A percentile compares a stretch with the other conserved stretches of the same genome.
phyloP scores from a whole-genome alignment of 2,329 filamentous ascomycete genomes.

The Scleromitrula shiraiana region DNA sequence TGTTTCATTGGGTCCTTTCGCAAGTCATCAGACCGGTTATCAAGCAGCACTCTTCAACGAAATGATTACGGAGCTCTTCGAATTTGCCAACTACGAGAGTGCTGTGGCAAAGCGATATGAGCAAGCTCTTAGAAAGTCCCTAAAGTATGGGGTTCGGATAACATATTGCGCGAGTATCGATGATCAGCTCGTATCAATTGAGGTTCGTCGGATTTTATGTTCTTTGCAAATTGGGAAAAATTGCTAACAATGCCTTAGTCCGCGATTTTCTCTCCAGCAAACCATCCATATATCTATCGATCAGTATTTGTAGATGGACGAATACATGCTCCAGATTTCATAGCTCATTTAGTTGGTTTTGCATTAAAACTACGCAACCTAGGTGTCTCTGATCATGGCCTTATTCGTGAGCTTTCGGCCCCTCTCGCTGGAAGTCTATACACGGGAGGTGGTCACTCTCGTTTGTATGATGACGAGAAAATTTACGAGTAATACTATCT shows the following conservation, averaged over 20 bases:
- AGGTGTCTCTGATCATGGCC: conserved; percentile 84
- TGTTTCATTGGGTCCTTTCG: conserved; percentile 86
- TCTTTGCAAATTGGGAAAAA: no score
- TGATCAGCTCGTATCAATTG: conserved; percentile 89
- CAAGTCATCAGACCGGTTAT: conserved; percentile 27
- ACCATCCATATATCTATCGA: conserved; percentile 88
- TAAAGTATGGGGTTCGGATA: conserved; percentile 73
- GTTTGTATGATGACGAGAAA: conserved; percentile 80
- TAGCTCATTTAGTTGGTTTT: conserved; percentile 88
- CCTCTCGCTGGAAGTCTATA: conserved; percentile 89
- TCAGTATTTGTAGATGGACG: conserved; percentile 95
- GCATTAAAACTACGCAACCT: conserved; percentile 89
- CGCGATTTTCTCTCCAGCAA: conserved; percentile 75
- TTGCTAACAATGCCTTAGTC: conserved; percentile 45
- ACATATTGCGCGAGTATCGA: conserved; percentile 92
- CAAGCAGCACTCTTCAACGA: conserved; percentile 61
- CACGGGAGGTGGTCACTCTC: conserved; percentile 84
- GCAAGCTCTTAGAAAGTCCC: conserved; percentile 61
- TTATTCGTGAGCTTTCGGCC: conserved; percentile 81
- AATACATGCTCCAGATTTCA: conserved; percentile 86
- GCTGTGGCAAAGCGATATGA: conserved; percentile 77
- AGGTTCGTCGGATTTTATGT: conserved; percentile 46
- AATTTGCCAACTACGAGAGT: conserved; percentile 78
- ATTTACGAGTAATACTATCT: conserved; percentile 60
- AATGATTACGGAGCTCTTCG: conserved; percentile 88